Percentiles rank a stretch among this genome's conserved stretches.
phyloP scores from a whole-genome alignment of 495 filamentous ascomycete genomes.

The Arthonia radiata region DNA sequence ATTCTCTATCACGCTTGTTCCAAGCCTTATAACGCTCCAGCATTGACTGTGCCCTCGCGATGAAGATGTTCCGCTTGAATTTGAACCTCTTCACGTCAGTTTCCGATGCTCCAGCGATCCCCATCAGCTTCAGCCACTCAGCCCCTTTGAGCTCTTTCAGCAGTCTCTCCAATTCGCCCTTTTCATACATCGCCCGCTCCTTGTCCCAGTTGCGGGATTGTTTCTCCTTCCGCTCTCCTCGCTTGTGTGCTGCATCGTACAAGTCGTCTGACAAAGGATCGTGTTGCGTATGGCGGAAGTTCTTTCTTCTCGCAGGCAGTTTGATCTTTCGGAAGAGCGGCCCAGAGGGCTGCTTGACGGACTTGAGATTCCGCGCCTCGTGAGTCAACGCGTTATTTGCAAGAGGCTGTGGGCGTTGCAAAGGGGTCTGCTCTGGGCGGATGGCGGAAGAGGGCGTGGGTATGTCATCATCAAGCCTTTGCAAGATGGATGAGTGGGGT shows the following conservation, averaged over 20 bases:
- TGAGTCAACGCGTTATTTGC: too few relatives aligned
- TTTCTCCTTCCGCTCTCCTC: constrained; percentile 70
- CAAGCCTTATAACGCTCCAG: constrained; percentile 69
- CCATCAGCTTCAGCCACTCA: constrained; percentile 86
- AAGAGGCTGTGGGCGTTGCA: too few relatives aligned
- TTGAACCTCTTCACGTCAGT: constrained; percentile 64
- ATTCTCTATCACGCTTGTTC: constrained; percentile 72
- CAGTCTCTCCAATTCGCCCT: constrained; percentile 61
- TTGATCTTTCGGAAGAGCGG: too few relatives aligned
- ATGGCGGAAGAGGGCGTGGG: too few relatives aligned
- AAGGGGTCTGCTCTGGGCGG: too few relatives aligned
- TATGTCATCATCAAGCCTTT: too few relatives aligned
- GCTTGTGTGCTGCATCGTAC: constrained; percentile 46
- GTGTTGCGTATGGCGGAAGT: too few relatives aligned
- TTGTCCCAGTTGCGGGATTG: constrained; percentile 82
- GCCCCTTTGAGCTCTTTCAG: constrained; percentile 70
- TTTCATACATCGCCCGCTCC: constrained; percentile 77
- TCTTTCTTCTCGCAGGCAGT: too few relatives aligned
- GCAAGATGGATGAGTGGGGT: too few relatives aligned
- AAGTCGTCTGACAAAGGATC: constrained; percentile 48
- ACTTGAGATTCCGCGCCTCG: too few relatives aligned
- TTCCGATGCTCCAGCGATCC: constrained; percentile 68
- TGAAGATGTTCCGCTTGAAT: constrained; percentile 60
- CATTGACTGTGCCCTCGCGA: constrained; percentile 50
- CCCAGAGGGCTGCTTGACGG: too few relatives aligned